These are phyloP conservation scores for Heritiera littoralis DNA, from an alignment of 345 rosid species.

Conservation along the genomic window DNA sequence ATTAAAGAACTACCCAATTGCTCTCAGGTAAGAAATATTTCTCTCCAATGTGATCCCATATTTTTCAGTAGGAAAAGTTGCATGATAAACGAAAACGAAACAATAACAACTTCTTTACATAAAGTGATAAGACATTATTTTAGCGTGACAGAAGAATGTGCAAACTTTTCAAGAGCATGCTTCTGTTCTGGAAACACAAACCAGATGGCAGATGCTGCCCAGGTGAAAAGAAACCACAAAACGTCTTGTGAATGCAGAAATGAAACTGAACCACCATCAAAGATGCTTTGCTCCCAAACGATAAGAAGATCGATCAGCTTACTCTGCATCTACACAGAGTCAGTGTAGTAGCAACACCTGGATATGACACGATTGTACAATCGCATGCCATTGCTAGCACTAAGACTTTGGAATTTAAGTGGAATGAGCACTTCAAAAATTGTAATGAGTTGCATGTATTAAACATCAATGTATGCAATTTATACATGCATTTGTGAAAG, in stretches of 20 bases:
- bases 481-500: neutral
- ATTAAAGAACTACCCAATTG: neutral
- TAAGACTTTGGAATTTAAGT: neutral
- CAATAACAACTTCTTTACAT: neutral
- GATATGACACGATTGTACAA: neutral
- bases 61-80: neutral
- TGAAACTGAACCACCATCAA: neutral
- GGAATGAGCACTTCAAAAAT: neutral
- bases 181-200: no score
- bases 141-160: neutral
- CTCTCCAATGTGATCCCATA: no score
- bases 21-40: neutral
- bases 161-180: neutral
- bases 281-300: neutral
- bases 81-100: neutral
- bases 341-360: neutral
- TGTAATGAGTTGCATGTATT: constrained; percentile 16
- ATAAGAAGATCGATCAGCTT: neutral
- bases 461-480: constrained; percentile 11
- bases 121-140: neutral
- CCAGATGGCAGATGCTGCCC: neutral
- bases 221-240: neutral
- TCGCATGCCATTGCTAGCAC: neutral
- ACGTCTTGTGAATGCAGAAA: neutral
- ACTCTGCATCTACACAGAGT: neutral